A percentile compares a stretch with the other conserved stretches of the same genome.
These are phyloP conservation scores for Picea sitchensis DNA, from an alignment of 75 land plant species.

Conservation along the genomic window DNA sequence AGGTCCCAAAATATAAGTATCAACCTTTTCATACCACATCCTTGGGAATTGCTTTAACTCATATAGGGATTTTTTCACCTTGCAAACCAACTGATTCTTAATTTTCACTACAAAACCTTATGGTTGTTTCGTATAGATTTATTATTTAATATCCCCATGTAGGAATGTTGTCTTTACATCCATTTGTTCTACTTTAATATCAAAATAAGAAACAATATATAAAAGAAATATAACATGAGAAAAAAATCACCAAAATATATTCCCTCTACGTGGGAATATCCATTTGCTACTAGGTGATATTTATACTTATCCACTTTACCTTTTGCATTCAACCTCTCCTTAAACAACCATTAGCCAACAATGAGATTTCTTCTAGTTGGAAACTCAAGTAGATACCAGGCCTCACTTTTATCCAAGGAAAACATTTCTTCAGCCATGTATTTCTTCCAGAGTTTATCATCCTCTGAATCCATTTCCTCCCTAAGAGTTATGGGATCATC, in stretches of 20 bases:
- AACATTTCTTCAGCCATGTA: constrained; percentile 11
- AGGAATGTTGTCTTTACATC: constrained; percentile 19
- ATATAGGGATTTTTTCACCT: neutral
- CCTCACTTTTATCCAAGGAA: neutral
- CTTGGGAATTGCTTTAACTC: constrained; percentile 7
- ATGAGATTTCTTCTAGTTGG: constrained; percentile 3
- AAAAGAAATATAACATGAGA: neutral
- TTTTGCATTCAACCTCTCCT: constrained; percentile 5
- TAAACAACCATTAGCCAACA: constrained; percentile 10
- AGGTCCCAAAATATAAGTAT: no score
- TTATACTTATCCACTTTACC: constrained; percentile 14
- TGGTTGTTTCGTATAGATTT: neutral
- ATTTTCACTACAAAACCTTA: neutral
- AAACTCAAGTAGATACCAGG: neutral
- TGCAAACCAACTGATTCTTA: constrained; percentile 2
- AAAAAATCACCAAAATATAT: neutral
- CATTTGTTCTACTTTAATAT: neutral
- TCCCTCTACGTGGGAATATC: constrained; percentile 1
- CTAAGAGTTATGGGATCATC: neutral
- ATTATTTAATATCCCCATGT: neutral
- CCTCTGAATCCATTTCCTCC: neutral
- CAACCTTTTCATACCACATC: constrained; percentile 1
- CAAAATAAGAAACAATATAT: neutral
- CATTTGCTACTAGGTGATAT: constrained; percentile 8
- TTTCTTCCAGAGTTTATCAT: neutral